Evolutionary conservation across 257 asterid genomes (phyloP), one percentile per base, ranked within the genome.

Genomic region (Henckelia pumila): DNA sequence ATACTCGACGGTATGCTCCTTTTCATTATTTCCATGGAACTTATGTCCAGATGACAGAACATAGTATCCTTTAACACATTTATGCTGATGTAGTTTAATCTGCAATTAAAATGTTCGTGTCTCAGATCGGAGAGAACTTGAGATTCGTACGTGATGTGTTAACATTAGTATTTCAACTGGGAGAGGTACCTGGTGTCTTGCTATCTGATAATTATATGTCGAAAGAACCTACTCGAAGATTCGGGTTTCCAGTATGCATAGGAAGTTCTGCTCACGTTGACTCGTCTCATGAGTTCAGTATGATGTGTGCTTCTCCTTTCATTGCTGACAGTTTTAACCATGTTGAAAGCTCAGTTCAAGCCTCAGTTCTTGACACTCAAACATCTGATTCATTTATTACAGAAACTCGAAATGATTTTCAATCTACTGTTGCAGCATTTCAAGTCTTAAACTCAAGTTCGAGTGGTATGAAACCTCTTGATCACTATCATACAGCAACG

Each of bases 101-200:
- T 8, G 35, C 30, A 52, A 67, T 63, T 8, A n/a, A 16, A 49
- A 24, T 57, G 6, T 16, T 4, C 62, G 4, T 76, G 68, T 80
- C 74, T 67, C 88, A 92, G 98, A 82, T 92, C 67, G 70, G 74
- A 80, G 98, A 89, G 85, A 83, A 89, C 66, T 21, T 70, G 52
- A 87, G 78, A 69, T 86, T 92, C 69, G 63, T 92, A 28, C 82
- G 84, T 57, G 88, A 89, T 13, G 96, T 84, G 67, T 75, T 75
- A 56, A 71, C 80, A 49, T 73, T 89, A 64, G 37, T 92, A 75
- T 81, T 64, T 78, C 91, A 89, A 69, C 85, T 87, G 40, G 95
- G 95, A 50, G 76, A 84, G 69, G 84, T 80, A 25, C 83, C 93
- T n/a, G 88, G 86, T 3, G 79, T 77, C 65, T 68, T 82, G 75